phyloP scores from a whole-genome alignment of 495 filamentous ascomycete genomes.

The Lophiostoma macrostomum region DNA sequence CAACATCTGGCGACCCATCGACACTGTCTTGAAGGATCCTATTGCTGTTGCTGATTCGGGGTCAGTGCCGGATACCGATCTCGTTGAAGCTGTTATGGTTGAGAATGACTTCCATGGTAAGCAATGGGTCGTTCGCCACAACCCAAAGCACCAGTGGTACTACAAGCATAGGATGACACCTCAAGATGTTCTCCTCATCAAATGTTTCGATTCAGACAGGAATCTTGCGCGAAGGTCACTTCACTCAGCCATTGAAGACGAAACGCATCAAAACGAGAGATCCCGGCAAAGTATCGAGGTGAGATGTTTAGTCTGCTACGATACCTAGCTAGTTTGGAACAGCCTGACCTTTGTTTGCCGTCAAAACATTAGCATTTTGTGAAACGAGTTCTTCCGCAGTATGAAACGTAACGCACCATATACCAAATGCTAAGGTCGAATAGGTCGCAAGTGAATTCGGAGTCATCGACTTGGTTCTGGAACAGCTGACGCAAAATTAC shows the following conservation, averaged over 20 bases:
- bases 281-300: slow-evolving; percentile 82
- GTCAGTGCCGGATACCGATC: slow-evolving; percentile 58
- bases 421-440: slow-evolving; percentile 7
- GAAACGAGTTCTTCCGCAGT: too few species aligned
- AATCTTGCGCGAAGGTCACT: slow-evolving; percentile 60
- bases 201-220: slow-evolving; percentile 63
- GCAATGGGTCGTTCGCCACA: slow-evolving; percentile 65
- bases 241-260: slow-evolving; percentile 78
- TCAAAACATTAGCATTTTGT: too few species aligned
- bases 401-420: too few species aligned
- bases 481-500: not conserved
- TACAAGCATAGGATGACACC: slow-evolving; percentile 25
- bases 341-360: not conserved
- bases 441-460: slow-evolving; percentile 4
- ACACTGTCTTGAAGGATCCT: slow-evolving; percentile 51
- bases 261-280: slow-evolving; percentile 53
- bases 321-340: slow-evolving; percentile 21
- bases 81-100: slow-evolving; percentile 69
- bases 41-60: slow-evolving; percentile 66
- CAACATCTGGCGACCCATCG: slow-evolving; percentile 82
- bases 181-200: slow-evolving; percentile 27
- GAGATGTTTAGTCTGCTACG: slow-evolving; percentile 73
- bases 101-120: slow-evolving; percentile 70
- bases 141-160: slow-evolving; percentile 62
- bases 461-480: slow-evolving; percentile 3